Evolutionary conservation across 441 rosid genomes (phyloP).

Genomic region (Kokia cookei): DNA sequence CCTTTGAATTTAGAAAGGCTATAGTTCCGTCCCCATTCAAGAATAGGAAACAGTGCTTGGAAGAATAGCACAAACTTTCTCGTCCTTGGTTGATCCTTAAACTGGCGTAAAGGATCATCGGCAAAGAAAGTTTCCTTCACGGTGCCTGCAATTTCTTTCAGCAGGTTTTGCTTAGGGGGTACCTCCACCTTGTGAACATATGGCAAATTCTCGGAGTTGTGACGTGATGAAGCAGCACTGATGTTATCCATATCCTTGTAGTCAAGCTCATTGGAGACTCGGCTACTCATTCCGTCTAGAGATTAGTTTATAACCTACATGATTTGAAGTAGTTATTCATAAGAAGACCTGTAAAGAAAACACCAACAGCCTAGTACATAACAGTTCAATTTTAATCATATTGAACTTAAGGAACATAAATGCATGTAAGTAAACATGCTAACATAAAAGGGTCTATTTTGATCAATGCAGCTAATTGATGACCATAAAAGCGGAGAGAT

Average conservation of each 20-base stretch:
- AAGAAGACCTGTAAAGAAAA: neutral
- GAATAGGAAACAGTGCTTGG: conserved; percentile 76
- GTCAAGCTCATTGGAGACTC: neutral
- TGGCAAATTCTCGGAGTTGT: conserved; percentile 18
- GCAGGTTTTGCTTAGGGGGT: conserved; percentile 63
- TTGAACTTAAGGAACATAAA: neutral
- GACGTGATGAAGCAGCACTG: conserved; percentile 29
- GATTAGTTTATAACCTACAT: conserved; percentile 3
- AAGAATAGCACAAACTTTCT: conserved; percentile 54
- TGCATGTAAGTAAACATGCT: neutral
- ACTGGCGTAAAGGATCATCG: conserved; percentile 78
- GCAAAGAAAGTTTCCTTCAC: conserved; percentile 76
- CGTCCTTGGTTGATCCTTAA: conserved; percentile 63
- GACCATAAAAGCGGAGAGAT: neutral
- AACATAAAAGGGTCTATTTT: neutral
- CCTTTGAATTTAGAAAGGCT: conserved; percentile 55
- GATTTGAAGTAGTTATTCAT: neutral
- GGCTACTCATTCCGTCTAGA: conserved; percentile 7
- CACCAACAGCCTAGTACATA: neutral
- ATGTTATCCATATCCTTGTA: neutral
- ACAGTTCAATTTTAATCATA: neutral
- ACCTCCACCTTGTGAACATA: conserved; percentile 57
- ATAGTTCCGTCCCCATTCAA: conserved; percentile 71
- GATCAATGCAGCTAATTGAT: neutral
- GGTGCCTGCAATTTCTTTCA: conserved; percentile 47